phyloP scores from a whole-genome alignment of 2,329 filamentous ascomycete genomes.

The Fusarium sp. region DNA sequence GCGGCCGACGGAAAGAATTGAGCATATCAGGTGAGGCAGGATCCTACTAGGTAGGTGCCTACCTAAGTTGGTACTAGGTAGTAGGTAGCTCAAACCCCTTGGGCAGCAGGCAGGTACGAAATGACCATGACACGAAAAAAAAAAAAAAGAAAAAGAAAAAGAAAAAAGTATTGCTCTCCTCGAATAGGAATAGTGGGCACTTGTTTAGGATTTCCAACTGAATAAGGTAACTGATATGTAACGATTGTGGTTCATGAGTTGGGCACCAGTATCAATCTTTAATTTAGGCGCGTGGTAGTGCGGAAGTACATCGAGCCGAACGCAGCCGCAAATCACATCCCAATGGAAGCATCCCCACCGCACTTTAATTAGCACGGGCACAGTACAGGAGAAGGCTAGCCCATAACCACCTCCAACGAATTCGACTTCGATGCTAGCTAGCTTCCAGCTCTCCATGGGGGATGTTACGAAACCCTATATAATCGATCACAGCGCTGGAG shows the following conservation, averaged over 20 bases:
- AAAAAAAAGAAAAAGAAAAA: not conserved
- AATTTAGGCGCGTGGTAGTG: slow-evolving; percentile 2
- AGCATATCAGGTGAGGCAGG: not conserved
- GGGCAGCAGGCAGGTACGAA: not conserved
- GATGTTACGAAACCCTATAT: slow-evolving; percentile 25
- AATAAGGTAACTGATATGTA: slow-evolving; percentile 1
- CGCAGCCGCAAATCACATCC: slow-evolving; percentile 23
- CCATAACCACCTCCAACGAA: slow-evolving; percentile 12
- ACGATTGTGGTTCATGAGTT: slow-evolving; percentile 1
- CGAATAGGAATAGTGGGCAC: not conserved
- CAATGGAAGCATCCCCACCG: slow-evolving; percentile 15
- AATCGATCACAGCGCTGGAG: slow-evolving; percentile 35
- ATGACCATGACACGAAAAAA: not conserved
- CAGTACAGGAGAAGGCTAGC: not conserved
- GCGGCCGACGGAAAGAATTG: not conserved
- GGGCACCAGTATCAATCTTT: not conserved
- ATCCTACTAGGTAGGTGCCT: not conserved
- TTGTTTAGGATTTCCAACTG: not conserved
- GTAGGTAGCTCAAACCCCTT: not conserved
- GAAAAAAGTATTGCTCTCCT: not conserved
- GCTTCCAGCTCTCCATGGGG: slow-evolving; percentile 23
- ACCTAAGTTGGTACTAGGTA: not conserved
- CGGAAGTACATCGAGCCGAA: slow-evolving; percentile 32
- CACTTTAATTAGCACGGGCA: slow-evolving; percentile 27
- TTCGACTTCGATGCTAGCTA: slow-evolving; percentile 18